These are phyloP conservation scores for Solanum hybrid DNA, from an alignment of 305 asterid genomes.

Conservation along the genomic window DNA sequence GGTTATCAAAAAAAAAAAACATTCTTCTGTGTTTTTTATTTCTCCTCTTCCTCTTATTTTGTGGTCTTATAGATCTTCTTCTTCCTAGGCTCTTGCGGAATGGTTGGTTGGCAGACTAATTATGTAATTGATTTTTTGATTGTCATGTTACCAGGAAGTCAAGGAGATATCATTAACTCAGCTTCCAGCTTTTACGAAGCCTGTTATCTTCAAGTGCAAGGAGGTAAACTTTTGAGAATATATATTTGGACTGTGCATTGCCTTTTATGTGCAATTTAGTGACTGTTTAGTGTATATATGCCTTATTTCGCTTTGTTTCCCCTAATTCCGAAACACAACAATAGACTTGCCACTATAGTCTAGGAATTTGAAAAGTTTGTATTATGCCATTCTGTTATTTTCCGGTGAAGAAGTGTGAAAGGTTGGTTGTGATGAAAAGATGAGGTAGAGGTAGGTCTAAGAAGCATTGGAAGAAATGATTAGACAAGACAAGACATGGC, in stretches of 20 bases:
- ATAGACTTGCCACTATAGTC: neutral
- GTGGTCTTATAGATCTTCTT: neutral
- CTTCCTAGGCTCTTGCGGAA: neutral
- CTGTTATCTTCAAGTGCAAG: slow-evolving; percentile 67
- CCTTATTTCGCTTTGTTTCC: neutral
- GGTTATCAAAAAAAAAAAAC: too few relatives aligned
- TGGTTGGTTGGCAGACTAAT: neutral
- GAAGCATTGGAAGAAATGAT: neutral
- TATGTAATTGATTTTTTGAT: slow-evolving; percentile 6
- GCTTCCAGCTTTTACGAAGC: slow-evolving; percentile 56
- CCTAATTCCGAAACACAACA: neutral
- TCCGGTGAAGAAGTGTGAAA: neutral
- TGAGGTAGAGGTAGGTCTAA: neutral
- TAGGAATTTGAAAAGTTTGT: neutral
- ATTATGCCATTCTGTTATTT: neutral
- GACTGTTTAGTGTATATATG: neutral
- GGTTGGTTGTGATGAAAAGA: neutral
- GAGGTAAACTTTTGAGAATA: slow-evolving; percentile 45
- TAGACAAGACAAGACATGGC: neutral
- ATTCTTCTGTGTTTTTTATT: neutral
- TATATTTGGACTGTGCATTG: neutral
- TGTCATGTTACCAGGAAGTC: slow-evolving; percentile 49
- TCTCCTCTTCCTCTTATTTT: neutral
- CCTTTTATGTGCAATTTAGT: neutral
- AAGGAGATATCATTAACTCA: slow-evolving; percentile 76